These are phyloP conservation scores for Hyaloperonospora brassicae DNA, from an alignment of 352 stramenopile genomes.

Conservation along the genomic window DNA sequence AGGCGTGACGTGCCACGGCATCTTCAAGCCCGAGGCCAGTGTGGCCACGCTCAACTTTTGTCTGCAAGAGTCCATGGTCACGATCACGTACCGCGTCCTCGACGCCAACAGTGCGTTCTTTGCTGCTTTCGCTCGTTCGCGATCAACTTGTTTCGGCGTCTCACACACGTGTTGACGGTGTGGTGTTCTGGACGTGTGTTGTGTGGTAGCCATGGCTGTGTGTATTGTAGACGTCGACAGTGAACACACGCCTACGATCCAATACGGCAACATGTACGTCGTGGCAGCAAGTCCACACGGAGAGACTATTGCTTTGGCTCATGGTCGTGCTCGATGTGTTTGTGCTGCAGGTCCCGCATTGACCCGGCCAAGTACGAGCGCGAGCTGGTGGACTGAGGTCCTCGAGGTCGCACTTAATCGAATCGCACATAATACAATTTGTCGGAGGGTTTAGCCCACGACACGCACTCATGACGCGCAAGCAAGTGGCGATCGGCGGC, in stretches of 20 bases:
- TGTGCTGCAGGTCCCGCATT: conserved; percentile 57
- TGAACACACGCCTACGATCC: conserved; percentile 71
- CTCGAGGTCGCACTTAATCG: conserved; percentile 20
- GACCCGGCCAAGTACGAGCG: conserved; percentile 62
- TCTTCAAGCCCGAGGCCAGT: conserved; percentile 74
- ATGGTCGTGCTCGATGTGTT: not conserved
- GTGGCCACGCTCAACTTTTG: conserved; percentile 82
- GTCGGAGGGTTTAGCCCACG: not conserved
- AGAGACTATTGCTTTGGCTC: not conserved
- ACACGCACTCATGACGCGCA: conserved; percentile 5
- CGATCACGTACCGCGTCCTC: conserved; percentile 73
- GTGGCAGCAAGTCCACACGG: not conserved
- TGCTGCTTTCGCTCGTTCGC: not conserved
- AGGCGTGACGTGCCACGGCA: conserved; percentile 70
- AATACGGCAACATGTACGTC: conserved; percentile 79
- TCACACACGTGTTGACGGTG: not conserved
- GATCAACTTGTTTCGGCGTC: not conserved
- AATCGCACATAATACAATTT: conserved; percentile 11
- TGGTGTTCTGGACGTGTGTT: not conserved
- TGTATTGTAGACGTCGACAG: conserved; percentile 81
- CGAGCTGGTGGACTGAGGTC: conserved; percentile 31
- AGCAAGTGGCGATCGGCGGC: conserved; percentile 38
- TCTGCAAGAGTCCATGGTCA: conserved; percentile 77
- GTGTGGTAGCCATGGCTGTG: conserved; percentile 59
- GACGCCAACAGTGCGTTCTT: conserved; percentile 56